Evolutionary conservation across 1,139 yeast species (phyloP), one percentile per base, ranked within the genome.

Genomic region (Taiozyma sp.): DNA sequence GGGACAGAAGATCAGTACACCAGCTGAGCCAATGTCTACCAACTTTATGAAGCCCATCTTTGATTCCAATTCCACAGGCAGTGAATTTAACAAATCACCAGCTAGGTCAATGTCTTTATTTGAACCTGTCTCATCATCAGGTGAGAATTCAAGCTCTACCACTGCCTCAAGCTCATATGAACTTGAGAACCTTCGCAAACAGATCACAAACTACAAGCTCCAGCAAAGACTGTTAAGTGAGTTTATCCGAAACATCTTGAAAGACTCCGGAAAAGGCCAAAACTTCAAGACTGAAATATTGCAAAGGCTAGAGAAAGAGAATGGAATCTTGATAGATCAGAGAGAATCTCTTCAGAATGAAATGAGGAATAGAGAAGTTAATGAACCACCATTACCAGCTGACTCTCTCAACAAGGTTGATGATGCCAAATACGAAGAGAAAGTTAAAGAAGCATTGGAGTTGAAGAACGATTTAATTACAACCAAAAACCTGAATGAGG

Each of bases 191-290:
- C 48, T 70, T 29, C 62, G 68, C 45, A 66, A 66, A 45, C 71
- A 70, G 46, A 54, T 71, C 10, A 68, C 69, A 3, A 65, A 64
- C 23, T 70, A 68, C 47, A 70, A 68, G 50, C 56, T 70, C 13
- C 70, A 68, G 48, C 65, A 66, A 16, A 58, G 65, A 32, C 60
- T 71, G 0, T 52, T 70, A 16, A 62, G 66, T 38, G 73, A 70
- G 48, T 52, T 69, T 13, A 62, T 70, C 5, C 63, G 69, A 50
- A 66, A 67, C 44, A 49, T 67, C 6, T 60, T 67, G 30, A 57
- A 57, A 34, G 54, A 56, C 4, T 56, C 62, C 4, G 61, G 61
- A 10, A 58, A 57, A 30, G 50, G 57, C 16, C 59, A 55, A 16
- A 58, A 52, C 23, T 46, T 66, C 12, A 61, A 60, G 32, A 57